Evolutionary conservation across 2,329 filamentous ascomycete species (phyloP), one percentile per base, ranked within the genome.

Genomic region (Colletotrichum coccodes): DNA sequence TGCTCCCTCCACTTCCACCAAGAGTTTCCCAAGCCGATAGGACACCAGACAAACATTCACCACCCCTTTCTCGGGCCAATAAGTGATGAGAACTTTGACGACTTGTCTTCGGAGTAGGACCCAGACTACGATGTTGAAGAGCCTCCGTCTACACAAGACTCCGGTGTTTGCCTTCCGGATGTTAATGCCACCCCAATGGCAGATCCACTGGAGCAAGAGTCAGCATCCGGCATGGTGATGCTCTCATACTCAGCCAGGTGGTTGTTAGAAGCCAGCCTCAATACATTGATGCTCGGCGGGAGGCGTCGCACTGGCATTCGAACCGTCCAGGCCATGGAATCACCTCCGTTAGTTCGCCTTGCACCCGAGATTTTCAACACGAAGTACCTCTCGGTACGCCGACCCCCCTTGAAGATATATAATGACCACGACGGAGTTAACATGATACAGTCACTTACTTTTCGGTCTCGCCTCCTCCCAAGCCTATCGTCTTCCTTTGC

Each of bases 331-430:
- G 65, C 64, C n/a, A 72, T 50, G 12, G 47, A 69, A 18, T 47
- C 71, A 4, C 69, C 70, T 14, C 73, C 76, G 8, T 71, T 82
- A 11, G 70, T 70, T 2, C 65, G 63, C 3, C 52, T 82, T 6
- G 74, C 75, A 4, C 81, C 81, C 0, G 78, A 78, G 18, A 78
- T 82, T 18, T 82, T 82, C 32, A 71, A 81, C 57, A 72, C 78
- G 30, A 71, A 73, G 18, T 80, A 81, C 72, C 72, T 82, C 14
- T 75, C 76, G 71, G 81, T 81, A 73, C 38, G 1, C 12, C 80
- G 79, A 59, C 56, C 8, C 38, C 80, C 42, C 72, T 12, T 12
- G 30, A 72, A 28, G 26, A 23, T 18, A 16, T 7, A 4, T 18
- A 1, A 14, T 42, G 26, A 12, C 5, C 7, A 57, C 18, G 28